Conservation (phyloP, 2,329 filamentous ascomycete genomes). For the Colletotrichum echinochloae region DNA sequence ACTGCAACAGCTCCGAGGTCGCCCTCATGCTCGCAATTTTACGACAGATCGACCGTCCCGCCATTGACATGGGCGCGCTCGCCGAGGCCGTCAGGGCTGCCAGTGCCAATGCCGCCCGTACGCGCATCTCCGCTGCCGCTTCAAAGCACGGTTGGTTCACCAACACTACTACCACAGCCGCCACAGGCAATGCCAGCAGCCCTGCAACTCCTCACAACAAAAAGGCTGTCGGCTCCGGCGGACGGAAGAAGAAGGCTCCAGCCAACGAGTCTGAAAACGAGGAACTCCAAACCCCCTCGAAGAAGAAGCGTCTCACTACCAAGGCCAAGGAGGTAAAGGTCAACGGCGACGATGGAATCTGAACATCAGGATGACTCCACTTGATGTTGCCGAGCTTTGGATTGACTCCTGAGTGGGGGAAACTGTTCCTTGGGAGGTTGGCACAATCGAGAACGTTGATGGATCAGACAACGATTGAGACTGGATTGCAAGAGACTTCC, state of each 20-base stretch:
- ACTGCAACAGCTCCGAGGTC: conserved; percentile 6
- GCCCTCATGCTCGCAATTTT: conserved; percentile 14
- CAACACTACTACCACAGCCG: neutral
- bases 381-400: neutral
- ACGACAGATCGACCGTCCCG: neutral
- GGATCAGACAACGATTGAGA: neutral
- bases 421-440: neutral
- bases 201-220: neutral
- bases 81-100: conserved; percentile 18
- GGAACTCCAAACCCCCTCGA: conserved; percentile 7
- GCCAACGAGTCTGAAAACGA: neutral
- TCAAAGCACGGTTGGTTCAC: conserved; percentile 20
- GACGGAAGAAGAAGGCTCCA: neutral
- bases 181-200: neutral
- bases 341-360: neutral
- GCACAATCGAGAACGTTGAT: neutral
- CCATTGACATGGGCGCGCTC: conserved; percentile 13
- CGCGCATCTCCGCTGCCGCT: conserved; percentile 7
- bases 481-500: neutral
- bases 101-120: conserved; percentile 25
- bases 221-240: neutral
- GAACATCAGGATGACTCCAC: neutral
- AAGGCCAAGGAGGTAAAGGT: neutral
- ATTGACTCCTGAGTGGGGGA: neutral
- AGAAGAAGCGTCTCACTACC: conserved; percentile 1